Conservation (phyloP, 371 early-diverging fungal genomes). For the Actinomortierella ambigua region DNA sequence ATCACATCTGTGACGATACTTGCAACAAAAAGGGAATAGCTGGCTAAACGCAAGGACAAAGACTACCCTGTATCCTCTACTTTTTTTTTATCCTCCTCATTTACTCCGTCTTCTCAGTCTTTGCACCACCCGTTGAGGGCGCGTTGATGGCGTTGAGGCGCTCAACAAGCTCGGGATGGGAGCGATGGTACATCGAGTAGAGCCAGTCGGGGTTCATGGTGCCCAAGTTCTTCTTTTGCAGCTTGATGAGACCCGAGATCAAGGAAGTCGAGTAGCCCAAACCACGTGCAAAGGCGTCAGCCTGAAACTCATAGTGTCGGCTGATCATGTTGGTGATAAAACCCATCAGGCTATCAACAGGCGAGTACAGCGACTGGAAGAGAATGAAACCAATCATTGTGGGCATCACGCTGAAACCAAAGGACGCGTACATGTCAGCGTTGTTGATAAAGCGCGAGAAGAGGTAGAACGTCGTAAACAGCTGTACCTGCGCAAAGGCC, state of each 20-base stretch:
- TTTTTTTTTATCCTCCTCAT: neutral
- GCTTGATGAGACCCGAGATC: constrained; percentile 84
- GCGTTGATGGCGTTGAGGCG: constrained; percentile 73
- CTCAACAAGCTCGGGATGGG: constrained; percentile 95
- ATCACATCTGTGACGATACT: no score
- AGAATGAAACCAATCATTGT: constrained; percentile 87
- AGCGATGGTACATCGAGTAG: constrained; percentile 93
- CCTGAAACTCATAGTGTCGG: constrained; percentile 93
- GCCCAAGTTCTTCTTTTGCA: constrained; percentile 91
- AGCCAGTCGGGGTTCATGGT: constrained; percentile 89
- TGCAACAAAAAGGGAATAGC: neutral
- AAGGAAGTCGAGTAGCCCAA: constrained; percentile 86
- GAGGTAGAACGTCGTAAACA: constrained; percentile 82
- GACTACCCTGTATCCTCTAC: neutral
- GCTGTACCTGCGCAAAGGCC: constrained; percentile 73
- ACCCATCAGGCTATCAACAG: constrained; percentile 76
- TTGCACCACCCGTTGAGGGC: constrained; percentile 17
- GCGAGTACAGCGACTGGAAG: constrained; percentile 82
- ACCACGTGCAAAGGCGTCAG: constrained; percentile 92
- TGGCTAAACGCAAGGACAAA: neutral
- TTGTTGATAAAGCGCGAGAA: constrained; percentile 81
- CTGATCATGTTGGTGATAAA: constrained; percentile 85
- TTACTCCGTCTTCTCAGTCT: constrained; percentile 48
- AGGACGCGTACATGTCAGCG: constrained; percentile 75
- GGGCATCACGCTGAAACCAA: constrained; percentile 82